Evolutionary conservation across 441 rosid genomes (phyloP).

Genomic region (Macaranga tanarius): DNA sequence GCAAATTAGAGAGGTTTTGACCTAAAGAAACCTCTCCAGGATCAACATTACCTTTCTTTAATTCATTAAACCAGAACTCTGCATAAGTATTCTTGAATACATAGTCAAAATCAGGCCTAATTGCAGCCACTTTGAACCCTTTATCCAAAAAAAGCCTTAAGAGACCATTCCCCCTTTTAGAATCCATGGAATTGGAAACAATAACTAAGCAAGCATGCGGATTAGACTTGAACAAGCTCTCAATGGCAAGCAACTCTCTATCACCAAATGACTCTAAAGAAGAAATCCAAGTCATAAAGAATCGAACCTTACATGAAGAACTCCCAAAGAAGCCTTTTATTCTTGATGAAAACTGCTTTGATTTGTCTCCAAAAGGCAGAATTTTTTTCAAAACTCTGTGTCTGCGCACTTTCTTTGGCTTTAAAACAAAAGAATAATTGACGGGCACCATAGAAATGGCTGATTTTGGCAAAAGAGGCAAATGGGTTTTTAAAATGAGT

Average conservation of each 20-base stretch:
- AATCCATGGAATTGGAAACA: conserved; percentile 67
- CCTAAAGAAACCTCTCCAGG: conserved; percentile 76
- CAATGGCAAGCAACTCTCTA: conserved; percentile 53
- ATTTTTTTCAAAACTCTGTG: conserved; percentile 14
- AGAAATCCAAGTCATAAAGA: conserved; percentile 95
- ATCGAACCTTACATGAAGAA: conserved; percentile 50
- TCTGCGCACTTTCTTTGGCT: conserved; percentile 26
- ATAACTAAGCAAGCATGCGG: conserved; percentile 61
- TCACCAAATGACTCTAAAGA: conserved; percentile 56
- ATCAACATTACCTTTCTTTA: conserved; percentile 52
- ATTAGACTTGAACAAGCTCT: conserved; percentile 62
- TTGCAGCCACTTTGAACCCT: conserved; percentile 48
- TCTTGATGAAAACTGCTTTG: conserved; percentile 44
- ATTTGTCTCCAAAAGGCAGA: conserved; percentile 25
- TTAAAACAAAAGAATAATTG: conserved; percentile 8
- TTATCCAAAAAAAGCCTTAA: conserved; percentile 47
- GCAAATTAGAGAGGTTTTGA: conserved; percentile 82
- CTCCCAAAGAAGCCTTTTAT: conserved; percentile 45
- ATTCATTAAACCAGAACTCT: conserved; percentile 49
- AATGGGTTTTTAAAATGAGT: conserved; percentile 31
- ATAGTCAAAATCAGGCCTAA: conserved; percentile 58
- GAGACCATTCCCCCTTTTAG: conserved; percentile 40
- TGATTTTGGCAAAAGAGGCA: conserved; percentile 31
- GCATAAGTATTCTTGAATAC: conserved; percentile 63
- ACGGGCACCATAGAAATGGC: conserved; percentile 30